phyloP scores from a whole-genome alignment of 2,329 filamentous ascomycete species.

The Fusarium coicis region DNA sequence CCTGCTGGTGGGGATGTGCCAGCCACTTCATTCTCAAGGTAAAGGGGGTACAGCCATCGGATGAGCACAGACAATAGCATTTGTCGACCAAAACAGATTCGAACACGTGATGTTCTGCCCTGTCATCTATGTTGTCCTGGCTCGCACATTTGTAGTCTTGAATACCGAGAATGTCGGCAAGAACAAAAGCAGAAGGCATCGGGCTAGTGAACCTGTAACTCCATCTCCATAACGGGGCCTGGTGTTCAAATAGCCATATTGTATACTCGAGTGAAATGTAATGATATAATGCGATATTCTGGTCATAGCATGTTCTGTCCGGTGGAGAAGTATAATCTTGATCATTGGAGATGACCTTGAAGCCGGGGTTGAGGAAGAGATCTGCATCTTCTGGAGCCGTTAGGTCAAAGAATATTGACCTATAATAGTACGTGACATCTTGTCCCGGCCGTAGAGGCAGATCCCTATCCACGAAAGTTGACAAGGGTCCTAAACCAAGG shows the following conservation, averaged over 20 bases:
- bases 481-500: accelerated
- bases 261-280: background rate
- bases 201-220: background rate
- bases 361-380: accelerated
- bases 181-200: accelerated
- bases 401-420: background rate
- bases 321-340: accelerated
- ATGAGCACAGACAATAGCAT: background rate
- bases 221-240: background rate
- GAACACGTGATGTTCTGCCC: accelerated
- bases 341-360: accelerated
- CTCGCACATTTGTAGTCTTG: accelerated
- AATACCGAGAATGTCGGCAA: accelerated
- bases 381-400: accelerated
- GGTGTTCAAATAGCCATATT: background rate
- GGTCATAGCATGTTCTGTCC: background rate
- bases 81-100: accelerated
- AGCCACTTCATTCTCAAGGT: background rate
- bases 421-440: accelerated
- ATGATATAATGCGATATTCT: accelerated
- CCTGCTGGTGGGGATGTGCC: accelerated
- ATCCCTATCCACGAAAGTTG: accelerated
- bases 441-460: accelerated
- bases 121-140: accelerated
- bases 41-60: background rate